Evolutionary conservation across 1,284 basidiomycete genomes (phyloP).

Genomic region (Rhodotorula glutinis): DNA sequence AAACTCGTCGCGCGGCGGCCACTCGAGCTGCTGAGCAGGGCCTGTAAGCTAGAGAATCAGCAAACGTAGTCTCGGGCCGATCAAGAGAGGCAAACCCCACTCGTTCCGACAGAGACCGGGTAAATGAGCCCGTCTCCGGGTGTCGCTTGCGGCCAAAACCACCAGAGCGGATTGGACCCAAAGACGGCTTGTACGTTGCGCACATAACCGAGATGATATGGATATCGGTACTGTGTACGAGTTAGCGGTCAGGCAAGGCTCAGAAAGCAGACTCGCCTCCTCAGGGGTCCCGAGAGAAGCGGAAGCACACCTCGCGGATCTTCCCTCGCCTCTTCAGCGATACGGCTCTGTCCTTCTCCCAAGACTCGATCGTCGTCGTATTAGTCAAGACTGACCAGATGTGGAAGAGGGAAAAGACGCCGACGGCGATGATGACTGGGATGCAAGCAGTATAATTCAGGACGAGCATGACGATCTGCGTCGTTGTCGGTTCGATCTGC

Average conservation of each 20-base stretch:
- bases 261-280: background rate
- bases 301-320: slow-evolving; percentile 65
- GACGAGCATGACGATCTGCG: slow-evolving; percentile 71
- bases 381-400: slow-evolving; percentile 76
- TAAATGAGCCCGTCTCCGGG: slow-evolving; percentile 72
- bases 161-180: slow-evolving; percentile 67
- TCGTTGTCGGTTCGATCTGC: slow-evolving; percentile 66
- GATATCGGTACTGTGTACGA: slow-evolving; percentile 70
- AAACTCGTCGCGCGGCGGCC: slow-evolving; percentile 56
- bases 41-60: slow-evolving; percentile 43
- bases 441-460: slow-evolving; percentile 76
- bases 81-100: too few relatives aligned
- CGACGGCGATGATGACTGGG: slow-evolving; percentile 81
- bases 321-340: slow-evolving; percentile 79
- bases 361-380: slow-evolving; percentile 92
- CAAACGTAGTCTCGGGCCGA: slow-evolving; percentile 13
- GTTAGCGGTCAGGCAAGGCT: too few relatives aligned
- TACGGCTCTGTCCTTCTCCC: slow-evolving; percentile 94
- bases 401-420: slow-evolving; percentile 75
- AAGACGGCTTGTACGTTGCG: slow-evolving; percentile 74
- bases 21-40: slow-evolving; percentile 50
- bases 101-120: slow-evolving; percentile 65
- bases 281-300: slow-evolving; percentile 11
- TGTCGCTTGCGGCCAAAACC: slow-evolving; percentile 72
- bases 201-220: slow-evolving; percentile 73